Conservation (phyloP, 2,329 filamentous ascomycete species). For the Colletotrichum truncatum region DNA sequence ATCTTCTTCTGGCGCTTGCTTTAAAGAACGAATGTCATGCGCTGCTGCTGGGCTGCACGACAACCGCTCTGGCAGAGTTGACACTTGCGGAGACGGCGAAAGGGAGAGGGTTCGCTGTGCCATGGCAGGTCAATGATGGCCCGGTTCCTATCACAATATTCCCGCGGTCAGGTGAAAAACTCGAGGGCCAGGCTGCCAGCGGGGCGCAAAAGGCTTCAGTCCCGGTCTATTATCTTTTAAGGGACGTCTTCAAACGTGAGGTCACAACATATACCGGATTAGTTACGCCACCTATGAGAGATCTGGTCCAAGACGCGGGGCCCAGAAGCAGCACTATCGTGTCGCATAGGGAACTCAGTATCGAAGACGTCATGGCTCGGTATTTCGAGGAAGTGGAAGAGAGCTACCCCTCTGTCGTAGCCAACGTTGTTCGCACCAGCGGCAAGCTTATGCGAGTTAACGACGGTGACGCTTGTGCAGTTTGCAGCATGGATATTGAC, state of each 20-base stretch:
- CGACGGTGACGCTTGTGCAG: conserved; percentile 60
- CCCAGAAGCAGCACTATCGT: conserved; percentile 51
- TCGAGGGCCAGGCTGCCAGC: background rate
- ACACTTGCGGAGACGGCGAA: conserved; percentile 90
- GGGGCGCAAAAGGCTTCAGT: conserved; percentile 34
- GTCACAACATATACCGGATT: conserved; percentile 72
- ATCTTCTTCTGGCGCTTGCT: conserved; percentile 75
- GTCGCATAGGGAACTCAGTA: conserved; percentile 81
- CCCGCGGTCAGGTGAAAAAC: background rate
- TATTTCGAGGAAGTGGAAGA: conserved; percentile 90
- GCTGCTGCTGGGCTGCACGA: conserved; percentile 85
- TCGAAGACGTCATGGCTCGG: conserved; percentile 88
- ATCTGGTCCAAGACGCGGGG: conserved; percentile 47
- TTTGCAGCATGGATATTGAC: conserved; percentile 76
- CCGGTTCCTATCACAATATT: conserved; percentile 42
- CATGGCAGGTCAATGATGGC: conserved; percentile 85
- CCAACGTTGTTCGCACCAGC: conserved; percentile 94
- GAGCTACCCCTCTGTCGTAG: conserved; percentile 89
- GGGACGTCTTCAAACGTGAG: conserved; percentile 87
- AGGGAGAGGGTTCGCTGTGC: conserved; percentile 84
- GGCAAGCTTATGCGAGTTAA: conserved; percentile 73
- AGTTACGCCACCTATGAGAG: conserved; percentile 58
- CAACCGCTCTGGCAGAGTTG: conserved; percentile 86
- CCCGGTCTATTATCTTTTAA: conserved; percentile 78
- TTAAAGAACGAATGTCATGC: conserved; percentile 69